Conservation (phyloP, 106 monocot species). For the Allium sativum region DNA sequence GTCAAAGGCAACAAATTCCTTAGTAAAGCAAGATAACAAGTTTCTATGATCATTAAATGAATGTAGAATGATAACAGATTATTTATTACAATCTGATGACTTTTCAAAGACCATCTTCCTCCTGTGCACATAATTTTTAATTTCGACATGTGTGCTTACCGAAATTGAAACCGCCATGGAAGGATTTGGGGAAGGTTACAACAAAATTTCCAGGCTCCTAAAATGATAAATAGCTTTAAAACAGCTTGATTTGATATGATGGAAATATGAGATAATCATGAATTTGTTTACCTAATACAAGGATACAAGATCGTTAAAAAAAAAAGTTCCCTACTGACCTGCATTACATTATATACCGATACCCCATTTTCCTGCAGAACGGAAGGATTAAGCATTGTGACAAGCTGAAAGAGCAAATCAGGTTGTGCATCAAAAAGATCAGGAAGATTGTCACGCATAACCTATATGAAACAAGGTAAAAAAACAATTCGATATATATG, state of each 20-base stretch:
- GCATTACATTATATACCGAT: slow-evolving; percentile 66
- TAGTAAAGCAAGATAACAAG: too few relatives aligned
- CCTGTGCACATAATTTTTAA: background rate
- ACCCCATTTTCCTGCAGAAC: slow-evolving; percentile 62
- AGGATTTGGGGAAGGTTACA: slow-evolving; percentile 74
- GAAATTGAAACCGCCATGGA: slow-evolving; percentile 78
- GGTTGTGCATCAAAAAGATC: slow-evolving; percentile 86
- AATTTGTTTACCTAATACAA: background rate
- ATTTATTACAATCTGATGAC: too few relatives aligned
- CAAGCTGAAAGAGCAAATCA: slow-evolving; percentile 80
- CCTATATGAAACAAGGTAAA: slow-evolving; percentile 21
- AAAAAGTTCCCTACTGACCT: slow-evolving; percentile 30
- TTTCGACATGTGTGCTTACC: slow-evolving; percentile 27
- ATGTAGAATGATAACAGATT: too few relatives aligned
- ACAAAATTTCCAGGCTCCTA: slow-evolving; percentile 92
- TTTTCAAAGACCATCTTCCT: too few relatives aligned
- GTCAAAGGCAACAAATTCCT: too few relatives aligned
- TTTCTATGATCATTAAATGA: too few relatives aligned
- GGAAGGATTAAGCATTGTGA: slow-evolving; percentile 83
- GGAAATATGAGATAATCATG: background rate
- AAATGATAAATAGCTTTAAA: background rate
- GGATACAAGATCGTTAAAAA: background rate
- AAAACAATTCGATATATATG: background rate
- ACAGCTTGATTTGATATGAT: background rate
- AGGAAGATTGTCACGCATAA: slow-evolving; percentile 67